Evolutionary conservation across 2,329 filamentous ascomycete genomes (phyloP).

Genomic region (Colletotrichum sublineola): DNA sequence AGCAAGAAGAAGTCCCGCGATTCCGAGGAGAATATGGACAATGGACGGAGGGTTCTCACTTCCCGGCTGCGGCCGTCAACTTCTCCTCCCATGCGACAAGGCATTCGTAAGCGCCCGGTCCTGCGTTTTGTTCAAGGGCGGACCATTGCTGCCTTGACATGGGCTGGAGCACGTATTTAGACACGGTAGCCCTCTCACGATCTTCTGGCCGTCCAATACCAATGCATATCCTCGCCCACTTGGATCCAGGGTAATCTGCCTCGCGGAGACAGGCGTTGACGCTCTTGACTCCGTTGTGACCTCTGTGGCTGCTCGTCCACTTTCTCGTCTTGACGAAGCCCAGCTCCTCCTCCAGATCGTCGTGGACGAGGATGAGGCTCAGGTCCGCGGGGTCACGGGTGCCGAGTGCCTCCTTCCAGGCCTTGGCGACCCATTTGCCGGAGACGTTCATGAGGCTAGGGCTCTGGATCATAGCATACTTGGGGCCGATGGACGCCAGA

Average conservation of each 20-base stretch:
- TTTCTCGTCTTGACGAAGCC: constrained; percentile 76
- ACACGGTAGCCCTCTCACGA: constrained; percentile 76
- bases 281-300: constrained; percentile 83
- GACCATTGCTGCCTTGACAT: constrained; percentile 68
- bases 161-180: constrained; percentile 81
- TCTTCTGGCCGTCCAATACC: constrained; percentile 88
- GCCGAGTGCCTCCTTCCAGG: constrained; percentile 71
- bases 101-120: constrained; percentile 64
- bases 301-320: constrained; percentile 74
- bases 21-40: not conserved
- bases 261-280: constrained; percentile 65
- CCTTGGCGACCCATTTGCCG: constrained; percentile 76
- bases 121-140: constrained; percentile 64
- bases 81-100: constrained; percentile 61
- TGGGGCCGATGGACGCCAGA: constrained; percentile 60
- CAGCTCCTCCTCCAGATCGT: constrained; percentile 83
- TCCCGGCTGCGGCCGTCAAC: constrained; percentile 10
- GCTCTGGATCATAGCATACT: constrained; percentile 80
- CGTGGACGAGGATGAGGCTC: constrained; percentile 83
- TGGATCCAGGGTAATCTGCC: constrained; percentile 55
- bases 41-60: not conserved
- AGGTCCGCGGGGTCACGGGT: constrained; percentile 52
- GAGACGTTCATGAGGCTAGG: constrained; percentile 87
- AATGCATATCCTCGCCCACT: constrained; percentile 76
- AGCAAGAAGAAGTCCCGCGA: not conserved